Evolutionary conservation across 2,329 filamentous ascomycete genomes (phyloP).

Genomic region (Trichoderma koningii): DNA sequence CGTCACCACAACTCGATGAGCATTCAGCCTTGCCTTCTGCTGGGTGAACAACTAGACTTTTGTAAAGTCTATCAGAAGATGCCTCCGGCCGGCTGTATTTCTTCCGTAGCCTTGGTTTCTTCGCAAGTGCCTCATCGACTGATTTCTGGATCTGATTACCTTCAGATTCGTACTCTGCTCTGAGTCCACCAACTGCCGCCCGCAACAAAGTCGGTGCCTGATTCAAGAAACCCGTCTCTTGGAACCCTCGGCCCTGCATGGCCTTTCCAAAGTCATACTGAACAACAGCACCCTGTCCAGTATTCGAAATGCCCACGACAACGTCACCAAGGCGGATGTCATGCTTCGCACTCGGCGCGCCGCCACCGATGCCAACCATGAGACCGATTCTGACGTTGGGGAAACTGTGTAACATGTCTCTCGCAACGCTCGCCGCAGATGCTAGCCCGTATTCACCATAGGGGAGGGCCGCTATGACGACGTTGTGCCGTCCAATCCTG

Average conservation of each 20-base stretch:
- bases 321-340: slow-evolving; percentile 40
- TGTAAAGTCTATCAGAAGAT: slow-evolving; percentile 24
- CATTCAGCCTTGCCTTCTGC: slow-evolving; percentile 22
- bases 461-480: slow-evolving; percentile 30
- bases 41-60: slow-evolving; percentile 17
- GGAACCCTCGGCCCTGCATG: slow-evolving; percentile 28
- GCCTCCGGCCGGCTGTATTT: slow-evolving; percentile 24
- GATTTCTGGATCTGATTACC: slow-evolving; percentile 28
- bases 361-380: slow-evolving; percentile 32
- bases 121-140: neutral
- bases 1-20: neutral
- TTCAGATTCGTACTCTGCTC: slow-evolving; percentile 12
- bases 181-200: slow-evolving; percentile 23
- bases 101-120: slow-evolving; percentile 24
- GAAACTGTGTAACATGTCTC: slow-evolving; percentile 30
- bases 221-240: slow-evolving; percentile 28
- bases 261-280: slow-evolving; percentile 35
- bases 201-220: slow-evolving; percentile 28
- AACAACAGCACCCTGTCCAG: slow-evolving; percentile 28
- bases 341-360: slow-evolving; percentile 37
- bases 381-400: slow-evolving; percentile 33
- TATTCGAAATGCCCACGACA: slow-evolving; percentile 27
- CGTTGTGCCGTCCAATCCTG: slow-evolving; percentile 29
- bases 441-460: slow-evolving; percentile 26
- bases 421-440: slow-evolving; percentile 33